Base-by-base conservation (phyloP, 2,329 filamentous ascomycete species). In the Akanthomyces lecanii region DNA sequence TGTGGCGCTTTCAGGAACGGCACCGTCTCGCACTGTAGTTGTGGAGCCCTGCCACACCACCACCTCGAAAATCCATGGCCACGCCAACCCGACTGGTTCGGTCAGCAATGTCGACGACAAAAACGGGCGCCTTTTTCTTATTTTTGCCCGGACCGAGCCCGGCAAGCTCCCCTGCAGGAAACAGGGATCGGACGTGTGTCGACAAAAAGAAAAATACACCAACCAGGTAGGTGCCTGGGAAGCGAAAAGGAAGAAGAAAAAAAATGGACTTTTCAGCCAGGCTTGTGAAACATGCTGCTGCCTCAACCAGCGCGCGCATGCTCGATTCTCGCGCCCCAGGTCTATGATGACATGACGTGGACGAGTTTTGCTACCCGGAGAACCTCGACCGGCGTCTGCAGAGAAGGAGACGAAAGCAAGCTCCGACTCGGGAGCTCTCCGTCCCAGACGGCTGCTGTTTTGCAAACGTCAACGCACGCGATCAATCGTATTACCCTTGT, bases 11-110 rank as follows among this genome's bases (percentile, higher is more conserved):
- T 33, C 54, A 47, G 54, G 54, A 10, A 57, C 54, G 42, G 25
- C 54, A 57, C 42, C 45, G 28, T 56, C 18, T 25, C 30, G 25
- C 55, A 58, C 42, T 58, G 55, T 58, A 25, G 25, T 30, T 48
- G 52, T 40, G 30, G 40, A 36, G 18, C 25, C 28, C 33, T 25
- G 14, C 30, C 33, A 14, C 33, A 23, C n/a, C 51, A 54, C 36
- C n/a, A n/a, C 12, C 7, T 53, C 36, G 21, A 16, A 36, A 21
- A 38, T 38, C 50, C 30, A 52, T 23, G 50, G 23, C 28, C 18
- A 38, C 4, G 47, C 8, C 23, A 28, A 28, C 45, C 7, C 23
- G 45, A n/a, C 45, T 45, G 38, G 38, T 16, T 10, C 38, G 28
- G 38, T 40, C 21, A 11, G n/a, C 21, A 7, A 25, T 25, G 45